A percentile compares a stretch with the other conserved stretches of the same genome.
Conservation (phyloP, 2,329 filamentous ascomycete species). For the Lasiodiplodia citricola region DNA sequence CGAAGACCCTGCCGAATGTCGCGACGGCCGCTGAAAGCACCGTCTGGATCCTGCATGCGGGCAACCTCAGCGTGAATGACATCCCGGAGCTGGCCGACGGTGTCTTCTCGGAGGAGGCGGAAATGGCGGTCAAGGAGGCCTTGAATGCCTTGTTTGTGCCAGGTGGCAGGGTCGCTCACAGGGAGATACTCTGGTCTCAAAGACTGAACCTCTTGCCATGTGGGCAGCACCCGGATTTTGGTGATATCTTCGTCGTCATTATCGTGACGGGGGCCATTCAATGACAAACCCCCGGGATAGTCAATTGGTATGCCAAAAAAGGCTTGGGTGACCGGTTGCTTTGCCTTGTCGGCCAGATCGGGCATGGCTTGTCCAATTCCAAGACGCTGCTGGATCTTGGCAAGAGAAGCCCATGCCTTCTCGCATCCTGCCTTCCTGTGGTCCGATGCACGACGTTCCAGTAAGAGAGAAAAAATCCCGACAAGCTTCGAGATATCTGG, state of each 20-base stretch:
- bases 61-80: conserved; percentile 31
- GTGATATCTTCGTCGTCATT: conserved; percentile 42
- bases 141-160: conserved; percentile 23
- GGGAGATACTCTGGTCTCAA: conserved; percentile 46
- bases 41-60: conserved; percentile 17
- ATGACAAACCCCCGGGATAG: conserved; percentile 34
- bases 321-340: neutral
- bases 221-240: conserved; percentile 40
- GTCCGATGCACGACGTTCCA: neutral
- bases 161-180: conserved; percentile 22
- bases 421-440: neutral
- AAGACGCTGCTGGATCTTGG: conserved; percentile 24
- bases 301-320: conserved; percentile 23
- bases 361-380: conserved; percentile 20
- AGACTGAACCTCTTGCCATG: conserved; percentile 42
- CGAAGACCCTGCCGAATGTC: conserved; percentile 31
- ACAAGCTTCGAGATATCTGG: conserved; percentile 29
- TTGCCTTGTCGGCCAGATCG: neutral
- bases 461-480: conserved; percentile 9
- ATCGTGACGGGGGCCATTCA: conserved; percentile 32
- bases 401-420: neutral
- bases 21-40: conserved; percentile 29
- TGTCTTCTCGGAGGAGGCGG: conserved; percentile 61
- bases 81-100: conserved; percentile 58
- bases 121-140: conserved; percentile 62